phyloP scores from a whole-genome alignment of 2,329 filamentous ascomycete species.

The Botrytis hyacinthi region DNA sequence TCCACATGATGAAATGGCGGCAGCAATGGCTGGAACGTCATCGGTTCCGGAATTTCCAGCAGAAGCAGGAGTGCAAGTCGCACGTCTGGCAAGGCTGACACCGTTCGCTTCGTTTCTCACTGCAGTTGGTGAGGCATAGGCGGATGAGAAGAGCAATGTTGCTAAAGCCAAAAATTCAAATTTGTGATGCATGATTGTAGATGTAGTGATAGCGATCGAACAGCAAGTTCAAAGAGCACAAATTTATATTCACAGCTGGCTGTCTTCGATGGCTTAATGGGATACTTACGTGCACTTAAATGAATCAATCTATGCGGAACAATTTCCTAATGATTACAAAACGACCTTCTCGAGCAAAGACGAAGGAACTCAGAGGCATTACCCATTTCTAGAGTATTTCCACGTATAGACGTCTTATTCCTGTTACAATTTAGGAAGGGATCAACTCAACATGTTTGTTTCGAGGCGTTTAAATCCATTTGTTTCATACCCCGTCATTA shows the following conservation, averaged over 20 bases:
- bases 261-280: neutral
- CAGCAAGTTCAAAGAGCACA: neutral
- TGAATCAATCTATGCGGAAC: neutral
- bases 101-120: neutral
- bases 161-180: neutral
- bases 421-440: neutral
- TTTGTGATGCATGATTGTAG: neutral
- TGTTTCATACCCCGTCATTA: neutral
- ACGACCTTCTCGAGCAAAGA: neutral
- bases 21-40: conserved; percentile 46
- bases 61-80: conserved; percentile 30
- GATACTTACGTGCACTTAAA: neutral
- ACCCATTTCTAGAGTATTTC: neutral
- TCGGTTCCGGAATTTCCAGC: conserved; percentile 37
- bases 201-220: neutral
- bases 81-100: conserved; percentile 25
- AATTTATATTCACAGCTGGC: neutral
- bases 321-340: neutral
- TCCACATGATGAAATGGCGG: conserved; percentile 42
- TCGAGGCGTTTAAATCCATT: neutral
- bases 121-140: neutral
- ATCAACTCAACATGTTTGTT: neutral
- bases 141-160: neutral
- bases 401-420: neutral
- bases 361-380: neutral